Evolutionary conservation across 129 eudicot genomes (phyloP), one percentile per base, ranked within the genome.

Genomic region (Escallonia herrerae): DNA sequence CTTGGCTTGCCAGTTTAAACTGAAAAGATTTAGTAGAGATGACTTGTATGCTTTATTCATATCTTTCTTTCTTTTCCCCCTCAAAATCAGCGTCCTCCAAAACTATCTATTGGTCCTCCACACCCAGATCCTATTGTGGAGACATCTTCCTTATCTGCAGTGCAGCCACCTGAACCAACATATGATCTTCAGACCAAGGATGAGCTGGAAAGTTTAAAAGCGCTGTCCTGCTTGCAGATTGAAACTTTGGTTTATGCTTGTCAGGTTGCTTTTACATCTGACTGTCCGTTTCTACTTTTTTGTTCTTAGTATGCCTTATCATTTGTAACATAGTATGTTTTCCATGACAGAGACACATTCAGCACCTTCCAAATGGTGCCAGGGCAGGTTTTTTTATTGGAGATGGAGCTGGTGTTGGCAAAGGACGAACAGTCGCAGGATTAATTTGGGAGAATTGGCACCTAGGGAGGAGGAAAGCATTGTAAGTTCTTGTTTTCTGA

Each of bases 371-470:
- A 46, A 70, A 67, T 55, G 89, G 97, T 66, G 62, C 80, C 22
- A 81, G 99, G 77, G 99, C 97, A 43, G 99, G 99, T 3, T 94
- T 94, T 78, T 94, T 94, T 67, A 70, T 94, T 69, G 97, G 99
- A 72, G 99, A 94, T 81, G 99, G 99, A 76, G 99, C 99, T 71
- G 99, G 99, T 64, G 95, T 94, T 59, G 99, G 99, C 45, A 94
- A 94, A 85, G 99, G 99, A 67, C 79, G 99, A 62, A 94, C 99
- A 64, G 86, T 94, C 74, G 99, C 97, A 15, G 99, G 99, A 56
- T 74, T 94, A 56, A 89, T 94, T 51, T 89, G 95, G 95, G 99
- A 94, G 74, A 94, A 94, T 79, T 94, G 99, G 99, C 97, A 89
- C 41, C 94, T 79, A 76, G 90, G 87, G 69, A 89, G 97, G 78